Evolutionary conservation across 2,329 filamentous ascomycete species (phyloP).

Genomic region (Curvularia sp.): DNA sequence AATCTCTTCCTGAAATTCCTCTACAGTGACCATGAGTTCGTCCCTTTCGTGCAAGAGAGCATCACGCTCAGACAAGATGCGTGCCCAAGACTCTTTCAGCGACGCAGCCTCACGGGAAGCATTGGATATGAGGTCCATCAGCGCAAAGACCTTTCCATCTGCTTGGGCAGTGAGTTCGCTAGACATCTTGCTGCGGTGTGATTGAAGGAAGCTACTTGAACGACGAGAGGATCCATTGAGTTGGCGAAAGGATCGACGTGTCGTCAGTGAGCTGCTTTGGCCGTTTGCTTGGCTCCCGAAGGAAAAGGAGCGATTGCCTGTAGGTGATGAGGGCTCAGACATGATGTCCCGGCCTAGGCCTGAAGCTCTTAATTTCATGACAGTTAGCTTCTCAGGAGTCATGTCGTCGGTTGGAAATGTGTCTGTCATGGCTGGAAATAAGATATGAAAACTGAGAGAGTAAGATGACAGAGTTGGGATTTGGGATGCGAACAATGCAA

Average conservation of each 20-base stretch:
- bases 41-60: constrained; percentile 29
- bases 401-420: constrained; percentile 20
- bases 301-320: constrained; percentile 19
- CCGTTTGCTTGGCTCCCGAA: constrained; percentile 15
- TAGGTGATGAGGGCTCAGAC: constrained; percentile 31
- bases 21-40: constrained; percentile 28
- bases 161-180: constrained; percentile 35
- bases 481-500: not conserved
- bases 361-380: constrained; percentile 33
- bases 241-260: constrained; percentile 27
- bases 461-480: not conserved
- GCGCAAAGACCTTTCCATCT: constrained; percentile 37
- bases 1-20: constrained; percentile 33
- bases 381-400: constrained; percentile 31
- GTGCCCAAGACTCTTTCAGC: constrained; percentile 35
- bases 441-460: not conserved
- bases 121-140: constrained; percentile 39
- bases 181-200: constrained; percentile 36
- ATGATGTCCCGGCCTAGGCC: constrained; percentile 31
- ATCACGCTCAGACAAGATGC: constrained; percentile 38
- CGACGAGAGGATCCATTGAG: constrained; percentile 28
- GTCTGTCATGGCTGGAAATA: constrained; percentile 9
- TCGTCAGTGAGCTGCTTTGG: constrained; percentile 20
- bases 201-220: constrained; percentile 32
- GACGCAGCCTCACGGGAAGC: constrained; percentile 35